Percentiles rank a stretch among this genome's conserved stretches.
Conservation (phyloP, 768 basidiomycete species). For the Tephrocybe rancida region DNA sequence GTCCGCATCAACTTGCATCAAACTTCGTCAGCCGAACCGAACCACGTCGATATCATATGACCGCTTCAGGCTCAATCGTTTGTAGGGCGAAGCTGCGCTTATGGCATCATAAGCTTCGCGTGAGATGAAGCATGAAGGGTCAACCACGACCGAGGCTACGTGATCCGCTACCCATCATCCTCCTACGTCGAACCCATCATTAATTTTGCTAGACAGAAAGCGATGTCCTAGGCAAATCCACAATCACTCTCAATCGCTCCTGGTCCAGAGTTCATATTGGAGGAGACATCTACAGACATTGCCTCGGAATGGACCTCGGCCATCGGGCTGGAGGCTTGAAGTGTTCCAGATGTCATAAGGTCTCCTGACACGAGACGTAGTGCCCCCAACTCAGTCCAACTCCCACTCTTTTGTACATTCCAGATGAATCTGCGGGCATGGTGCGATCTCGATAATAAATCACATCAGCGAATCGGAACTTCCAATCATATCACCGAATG, state of each 20-base stretch:
- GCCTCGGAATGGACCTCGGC: neutral
- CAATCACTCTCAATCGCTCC: neutral
- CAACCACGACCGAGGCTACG: neutral
- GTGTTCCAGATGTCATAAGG: slow-evolving; percentile 14
- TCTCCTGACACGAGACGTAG: neutral
- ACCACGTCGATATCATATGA: neutral
- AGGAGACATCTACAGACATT: neutral
- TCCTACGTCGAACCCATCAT: slow-evolving; percentile 7
- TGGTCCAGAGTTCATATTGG: neutral
- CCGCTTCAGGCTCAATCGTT: neutral
- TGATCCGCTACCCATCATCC: slow-evolving; percentile 15
- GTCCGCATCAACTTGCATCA: too few relatives aligned
- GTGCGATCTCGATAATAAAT: neutral
- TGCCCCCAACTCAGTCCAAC: too few relatives aligned
- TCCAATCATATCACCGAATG: slow-evolving; percentile 13
- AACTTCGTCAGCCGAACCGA: neutral
- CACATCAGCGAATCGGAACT: slow-evolving; percentile 5
- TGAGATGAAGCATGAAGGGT: neutral
- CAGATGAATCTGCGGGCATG: neutral
- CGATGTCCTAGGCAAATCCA: neutral
- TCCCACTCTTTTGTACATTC: neutral
- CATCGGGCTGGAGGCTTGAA: slow-evolving; percentile 2
- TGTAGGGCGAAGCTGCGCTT: neutral
- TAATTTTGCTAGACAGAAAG: slow-evolving; percentile 4
- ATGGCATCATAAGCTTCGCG: neutral